Conservation (phyloP, 2,329 filamentous ascomycete species). For the Diaporthe caulivora region DNA sequence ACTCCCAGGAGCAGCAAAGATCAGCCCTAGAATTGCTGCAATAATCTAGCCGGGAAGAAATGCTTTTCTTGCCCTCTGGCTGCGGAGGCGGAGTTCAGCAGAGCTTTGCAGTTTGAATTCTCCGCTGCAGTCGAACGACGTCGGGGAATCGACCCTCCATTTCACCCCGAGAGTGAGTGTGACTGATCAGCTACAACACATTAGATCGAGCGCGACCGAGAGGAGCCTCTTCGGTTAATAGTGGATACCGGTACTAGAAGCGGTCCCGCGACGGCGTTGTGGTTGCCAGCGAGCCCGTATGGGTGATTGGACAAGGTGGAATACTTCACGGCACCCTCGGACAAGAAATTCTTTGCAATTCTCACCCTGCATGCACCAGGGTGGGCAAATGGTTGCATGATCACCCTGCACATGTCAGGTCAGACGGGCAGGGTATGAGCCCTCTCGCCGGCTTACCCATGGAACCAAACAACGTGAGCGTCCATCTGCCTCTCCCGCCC, state of each 20-base stretch:
- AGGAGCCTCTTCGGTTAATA: constrained; percentile 12
- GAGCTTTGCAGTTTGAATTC: background rate
- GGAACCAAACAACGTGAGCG: background rate
- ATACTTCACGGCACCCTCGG: constrained; percentile 29
- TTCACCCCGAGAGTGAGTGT: constrained; percentile 32
- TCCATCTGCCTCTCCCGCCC: background rate
- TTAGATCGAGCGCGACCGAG: background rate
- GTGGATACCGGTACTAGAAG: constrained; percentile 10
- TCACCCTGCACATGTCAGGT: constrained; percentile 23
- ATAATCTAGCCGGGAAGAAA: background rate
- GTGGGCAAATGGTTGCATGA: constrained; percentile 14
- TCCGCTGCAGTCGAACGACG: background rate
- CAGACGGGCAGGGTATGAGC: constrained; percentile 6
- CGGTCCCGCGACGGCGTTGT: background rate
- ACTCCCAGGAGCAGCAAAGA: background rate
- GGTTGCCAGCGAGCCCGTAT: constrained; percentile 16
- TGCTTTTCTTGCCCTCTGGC: background rate
- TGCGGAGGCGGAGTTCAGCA: background rate
- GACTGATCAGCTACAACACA: background rate
- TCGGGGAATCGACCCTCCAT: constrained; percentile 30
- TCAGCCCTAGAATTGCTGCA: background rate
- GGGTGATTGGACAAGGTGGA: background rate
- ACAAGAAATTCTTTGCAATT: background rate
- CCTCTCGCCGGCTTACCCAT: background rate
- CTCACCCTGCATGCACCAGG: constrained; percentile 12